Conservation (phyloP, 495 filamentous ascomycete genomes). For the Aspergillus cristatus region DNA sequence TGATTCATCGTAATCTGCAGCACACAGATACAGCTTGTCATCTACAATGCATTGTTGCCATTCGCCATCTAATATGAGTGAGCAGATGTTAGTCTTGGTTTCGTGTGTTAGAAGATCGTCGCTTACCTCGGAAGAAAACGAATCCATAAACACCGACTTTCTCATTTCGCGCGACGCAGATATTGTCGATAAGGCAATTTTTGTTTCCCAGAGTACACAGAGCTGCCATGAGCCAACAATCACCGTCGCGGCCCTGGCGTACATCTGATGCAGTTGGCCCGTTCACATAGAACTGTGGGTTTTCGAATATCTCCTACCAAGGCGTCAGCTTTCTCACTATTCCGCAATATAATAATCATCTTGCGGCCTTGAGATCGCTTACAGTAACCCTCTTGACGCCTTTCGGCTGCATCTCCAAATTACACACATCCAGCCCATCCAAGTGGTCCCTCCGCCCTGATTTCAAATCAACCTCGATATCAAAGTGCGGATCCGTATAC, state of each 20-base stretch:
- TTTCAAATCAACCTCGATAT: conserved; percentile 76
- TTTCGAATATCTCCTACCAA: conserved; percentile 67
- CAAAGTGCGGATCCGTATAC: conserved; percentile 83
- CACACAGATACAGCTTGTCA: conserved; percentile 72
- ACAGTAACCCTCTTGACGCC: conserved; percentile 59
- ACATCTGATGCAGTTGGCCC: conserved; percentile 77
- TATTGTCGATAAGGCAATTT: conserved; percentile 61
- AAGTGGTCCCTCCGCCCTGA: conserved; percentile 48
- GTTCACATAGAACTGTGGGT: conserved; percentile 76
- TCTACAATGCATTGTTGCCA: conserved; percentile 91
- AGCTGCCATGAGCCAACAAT: conserved; percentile 90
- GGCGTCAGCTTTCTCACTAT: background rate
- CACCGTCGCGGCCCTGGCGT: conserved; percentile 68
- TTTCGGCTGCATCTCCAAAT: conserved; percentile 40
- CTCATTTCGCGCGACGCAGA: conserved; percentile 78
- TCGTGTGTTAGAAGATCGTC: background rate
- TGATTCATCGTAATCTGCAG: conserved; percentile 72
- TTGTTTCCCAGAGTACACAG: conserved; percentile 78
- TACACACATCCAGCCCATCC: conserved; percentile 44
- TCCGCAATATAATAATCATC: too few relatives aligned
- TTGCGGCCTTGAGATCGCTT: too few relatives aligned
- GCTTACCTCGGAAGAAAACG: conserved; percentile 71
- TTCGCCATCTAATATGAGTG: conserved; percentile 56
- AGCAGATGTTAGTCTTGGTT: conserved; percentile 2
- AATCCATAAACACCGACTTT: conserved; percentile 87